These are phyloP conservation scores for Corylus heterophylla DNA, from an alignment of 306 rosid genomes.

Conservation along the genomic window DNA sequence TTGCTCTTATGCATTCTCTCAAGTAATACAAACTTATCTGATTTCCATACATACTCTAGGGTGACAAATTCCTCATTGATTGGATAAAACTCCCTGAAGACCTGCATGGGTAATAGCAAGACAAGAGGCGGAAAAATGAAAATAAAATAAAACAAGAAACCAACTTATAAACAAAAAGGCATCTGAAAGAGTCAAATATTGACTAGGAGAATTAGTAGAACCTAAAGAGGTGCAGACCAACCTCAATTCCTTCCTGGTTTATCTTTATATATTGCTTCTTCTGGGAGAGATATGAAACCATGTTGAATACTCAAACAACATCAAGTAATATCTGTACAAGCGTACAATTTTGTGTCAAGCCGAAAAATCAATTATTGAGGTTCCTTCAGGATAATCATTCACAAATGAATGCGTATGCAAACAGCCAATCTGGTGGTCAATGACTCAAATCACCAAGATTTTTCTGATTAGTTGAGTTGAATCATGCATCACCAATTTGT, in stretches of 20 bases:
- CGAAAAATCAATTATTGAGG: too few species aligned
- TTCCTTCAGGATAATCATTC: too few species aligned
- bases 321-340: constrained; percentile 68
- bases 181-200: not conserved
- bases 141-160: constrained; percentile 10
- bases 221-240: constrained; percentile 30
- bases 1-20: constrained; percentile 50
- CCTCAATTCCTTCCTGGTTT: constrained; percentile 67
- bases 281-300: constrained; percentile 66
- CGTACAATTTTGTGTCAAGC: too few species aligned
- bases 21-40: constrained; percentile 58
- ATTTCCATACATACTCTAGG: constrained; percentile 70
- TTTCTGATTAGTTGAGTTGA: too few species aligned
- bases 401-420: too few species aligned
- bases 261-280: constrained; percentile 69
- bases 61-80: constrained; percentile 51
- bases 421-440: too few species aligned
- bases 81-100: constrained; percentile 75
- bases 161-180: not conserved
- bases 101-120: constrained; percentile 38
- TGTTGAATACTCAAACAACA: constrained; percentile 70
- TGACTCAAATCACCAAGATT: too few species aligned
- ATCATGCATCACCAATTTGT: too few species aligned
- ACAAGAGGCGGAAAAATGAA: not conserved
- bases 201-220: not conserved